Conservation (phyloP, 768 basidiomycete genomes). For the Trametes elegans region DNA sequence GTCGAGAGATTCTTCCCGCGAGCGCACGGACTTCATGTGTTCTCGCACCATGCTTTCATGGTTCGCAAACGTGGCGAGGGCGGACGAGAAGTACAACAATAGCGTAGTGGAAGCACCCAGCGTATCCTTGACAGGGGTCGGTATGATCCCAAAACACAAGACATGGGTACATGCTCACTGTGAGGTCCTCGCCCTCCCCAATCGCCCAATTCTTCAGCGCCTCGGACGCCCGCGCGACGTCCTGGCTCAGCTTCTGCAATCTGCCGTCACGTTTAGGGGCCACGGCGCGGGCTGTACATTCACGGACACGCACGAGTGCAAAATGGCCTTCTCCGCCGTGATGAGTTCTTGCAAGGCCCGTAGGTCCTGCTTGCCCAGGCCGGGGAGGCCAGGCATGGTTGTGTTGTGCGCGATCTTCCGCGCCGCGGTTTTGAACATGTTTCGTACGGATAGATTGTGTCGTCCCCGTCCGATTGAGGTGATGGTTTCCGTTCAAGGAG, state of each 20-base stretch:
- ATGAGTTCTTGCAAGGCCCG: conserved; percentile 86
- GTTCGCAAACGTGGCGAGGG: conserved; percentile 65
- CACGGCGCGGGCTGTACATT: too few relatives aligned
- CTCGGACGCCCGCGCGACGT: conserved; percentile 69
- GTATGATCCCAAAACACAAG: neutral
- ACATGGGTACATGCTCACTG: conserved; percentile 42
- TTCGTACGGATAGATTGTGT: neutral
- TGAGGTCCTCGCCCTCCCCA: conserved; percentile 82
- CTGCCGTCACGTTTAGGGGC: conserved; percentile 5
- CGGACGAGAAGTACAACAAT: conserved; percentile 62
- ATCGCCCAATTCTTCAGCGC: conserved; percentile 69
- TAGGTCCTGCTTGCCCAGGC: conserved; percentile 74
- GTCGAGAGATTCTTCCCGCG: conserved; percentile 80
- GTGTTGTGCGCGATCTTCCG: conserved; percentile 89
- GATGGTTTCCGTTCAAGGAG: neutral
- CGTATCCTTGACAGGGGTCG: conserved; percentile 53
- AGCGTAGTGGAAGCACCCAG: conserved; percentile 68
- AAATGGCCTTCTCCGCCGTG: conserved; percentile 79
- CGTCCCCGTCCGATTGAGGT: too few relatives aligned
- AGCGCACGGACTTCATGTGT: conserved; percentile 79
- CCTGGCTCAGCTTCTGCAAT: conserved; percentile 61
- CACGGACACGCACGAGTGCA: conserved; percentile 73
- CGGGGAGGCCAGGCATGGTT: conserved; percentile 65
- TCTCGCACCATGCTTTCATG: conserved; percentile 68
- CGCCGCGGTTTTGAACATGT: conserved; percentile 77